Conservation (phyloP, 2,329 filamentous ascomycete species). For the Diplodia intermedia region DNA sequence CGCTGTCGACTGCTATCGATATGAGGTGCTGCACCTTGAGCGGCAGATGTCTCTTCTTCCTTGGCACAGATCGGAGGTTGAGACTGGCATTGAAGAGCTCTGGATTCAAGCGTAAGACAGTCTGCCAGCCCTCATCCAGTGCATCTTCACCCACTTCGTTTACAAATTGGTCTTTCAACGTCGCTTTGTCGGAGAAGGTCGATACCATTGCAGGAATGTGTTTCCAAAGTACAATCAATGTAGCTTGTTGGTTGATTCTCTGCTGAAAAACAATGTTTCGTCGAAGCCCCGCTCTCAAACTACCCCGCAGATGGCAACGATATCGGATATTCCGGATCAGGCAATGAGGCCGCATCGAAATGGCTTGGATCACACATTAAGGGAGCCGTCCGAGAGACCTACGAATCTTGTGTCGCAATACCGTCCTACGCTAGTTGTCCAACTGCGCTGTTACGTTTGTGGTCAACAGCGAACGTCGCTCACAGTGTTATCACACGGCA, state of each 20-base stretch:
- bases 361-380: too few relatives aligned
- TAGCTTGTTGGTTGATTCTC: neutral
- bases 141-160: conserved; percentile 38
- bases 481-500: too few relatives aligned
- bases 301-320: conserved; percentile 18
- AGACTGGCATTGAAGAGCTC: conserved; percentile 43
- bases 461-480: too few relatives aligned
- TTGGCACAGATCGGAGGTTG: conserved; percentile 41
- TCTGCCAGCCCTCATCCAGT: conserved; percentile 42
- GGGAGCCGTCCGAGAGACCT: too few relatives aligned
- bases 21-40: conserved; percentile 54
- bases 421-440: too few relatives aligned
- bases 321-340: neutral
- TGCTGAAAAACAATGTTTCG: neutral
- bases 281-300: neutral
- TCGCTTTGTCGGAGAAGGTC: neutral
- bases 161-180: conserved; percentile 36
- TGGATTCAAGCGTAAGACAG: conserved; percentile 40
- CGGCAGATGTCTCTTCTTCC: conserved; percentile 45
- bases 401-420: too few relatives aligned
- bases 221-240: neutral
- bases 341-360: neutral
- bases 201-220: neutral
- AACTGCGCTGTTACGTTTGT: too few relatives aligned
- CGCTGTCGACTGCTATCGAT: conserved; percentile 53